A percentile compares a stretch with the other conserved stretches of the same genome.
phyloP scores from a whole-genome alignment of 2,329 filamentous ascomycete species.

The Chalara sp. region DNA sequence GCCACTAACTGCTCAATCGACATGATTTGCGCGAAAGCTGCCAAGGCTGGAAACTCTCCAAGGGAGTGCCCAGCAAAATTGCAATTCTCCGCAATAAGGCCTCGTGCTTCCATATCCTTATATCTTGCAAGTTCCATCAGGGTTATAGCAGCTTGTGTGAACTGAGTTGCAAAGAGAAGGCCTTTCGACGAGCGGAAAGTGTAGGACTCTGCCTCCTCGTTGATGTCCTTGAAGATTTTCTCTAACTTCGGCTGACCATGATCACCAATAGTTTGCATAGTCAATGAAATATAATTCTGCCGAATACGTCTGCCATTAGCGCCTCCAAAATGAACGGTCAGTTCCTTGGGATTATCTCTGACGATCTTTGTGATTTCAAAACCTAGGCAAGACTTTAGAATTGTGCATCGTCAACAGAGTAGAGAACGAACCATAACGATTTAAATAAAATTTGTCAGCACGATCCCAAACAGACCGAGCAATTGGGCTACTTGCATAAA shows the following conservation, averaged over 20 bases:
- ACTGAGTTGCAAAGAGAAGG: conserved; percentile 29
- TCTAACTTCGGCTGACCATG: not conserved
- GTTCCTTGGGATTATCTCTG: conserved; percentile 29
- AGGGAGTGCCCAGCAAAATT: conserved; percentile 88
- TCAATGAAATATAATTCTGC: conserved; percentile 11
- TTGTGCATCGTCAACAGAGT: not conserved
- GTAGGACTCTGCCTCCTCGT: conserved; percentile 16
- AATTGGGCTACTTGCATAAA: conserved; percentile 28
- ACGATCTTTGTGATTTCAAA: conserved; percentile 31
- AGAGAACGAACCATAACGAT: conserved; percentile 24
- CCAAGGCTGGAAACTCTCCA: conserved; percentile 94
- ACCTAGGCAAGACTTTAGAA: conserved; percentile 16
- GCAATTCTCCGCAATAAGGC: conserved; percentile 16
- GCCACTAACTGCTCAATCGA: conserved; percentile 93
- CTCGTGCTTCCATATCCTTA: conserved; percentile 23
- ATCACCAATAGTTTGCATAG: not conserved
- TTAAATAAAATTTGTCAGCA: conserved; percentile 28
- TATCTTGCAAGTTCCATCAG: conserved; percentile 26
- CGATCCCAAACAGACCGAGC: conserved; percentile 31
- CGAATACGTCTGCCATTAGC: conserved; percentile 2
- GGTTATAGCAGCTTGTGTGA: conserved; percentile 28
- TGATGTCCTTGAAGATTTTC: conserved; percentile 9
- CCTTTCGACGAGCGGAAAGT: conserved; percentile 23
- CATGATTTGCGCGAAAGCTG: conserved; percentile 92
- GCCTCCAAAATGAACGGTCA: conserved; percentile 33